phyloP scores from a whole-genome alignment of 2,329 filamentous ascomycete genomes.

The Alternaria sp. region DNA sequence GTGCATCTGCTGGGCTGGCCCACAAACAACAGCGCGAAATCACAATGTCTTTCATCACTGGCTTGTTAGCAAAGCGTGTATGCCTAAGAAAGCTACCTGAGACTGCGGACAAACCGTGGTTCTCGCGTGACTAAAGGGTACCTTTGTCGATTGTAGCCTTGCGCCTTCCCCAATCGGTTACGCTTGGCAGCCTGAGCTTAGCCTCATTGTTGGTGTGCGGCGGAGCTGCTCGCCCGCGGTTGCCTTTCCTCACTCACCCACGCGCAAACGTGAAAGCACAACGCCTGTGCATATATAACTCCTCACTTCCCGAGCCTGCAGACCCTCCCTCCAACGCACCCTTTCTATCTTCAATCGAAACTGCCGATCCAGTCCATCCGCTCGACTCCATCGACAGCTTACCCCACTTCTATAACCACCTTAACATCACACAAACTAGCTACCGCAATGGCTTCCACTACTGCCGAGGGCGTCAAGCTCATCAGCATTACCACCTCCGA shows the following conservation, averaged over 20 bases:
- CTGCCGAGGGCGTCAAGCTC: conserved; percentile 26
- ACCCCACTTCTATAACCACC: conserved; percentile 27
- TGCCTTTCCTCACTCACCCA: conserved; percentile 23
- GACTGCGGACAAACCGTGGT: conserved; percentile 10
- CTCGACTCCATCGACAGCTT: conserved; percentile 18
- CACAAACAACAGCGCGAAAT: conserved; percentile 13
- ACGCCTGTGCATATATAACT: conserved; percentile 24
- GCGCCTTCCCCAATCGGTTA: conserved; percentile 21
- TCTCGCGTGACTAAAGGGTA: conserved; percentile 4
- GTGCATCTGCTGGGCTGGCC: not conserved
- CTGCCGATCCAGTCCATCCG: not conserved
- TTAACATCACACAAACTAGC: conserved; percentile 9
- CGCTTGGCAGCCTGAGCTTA: conserved; percentile 28
- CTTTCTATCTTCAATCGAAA: conserved; percentile 2
- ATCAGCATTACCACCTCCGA: conserved; percentile 58
- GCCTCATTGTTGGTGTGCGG: conserved; percentile 17
- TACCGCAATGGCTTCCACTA: conserved; percentile 34
- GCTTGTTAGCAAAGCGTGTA: not conserved
- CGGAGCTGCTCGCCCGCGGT: conserved; percentile 17
- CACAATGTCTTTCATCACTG: not conserved
- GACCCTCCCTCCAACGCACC: conserved; percentile 11
- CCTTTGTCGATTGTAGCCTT: conserved; percentile 33
- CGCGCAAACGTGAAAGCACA: conserved; percentile 18
- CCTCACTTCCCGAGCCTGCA: conserved; percentile 5
- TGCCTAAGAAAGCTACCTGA: not conserved